Base-by-base conservation (phyloP, 148 eudicot genomes). In the Fagopyrum tataricum region DNA sequence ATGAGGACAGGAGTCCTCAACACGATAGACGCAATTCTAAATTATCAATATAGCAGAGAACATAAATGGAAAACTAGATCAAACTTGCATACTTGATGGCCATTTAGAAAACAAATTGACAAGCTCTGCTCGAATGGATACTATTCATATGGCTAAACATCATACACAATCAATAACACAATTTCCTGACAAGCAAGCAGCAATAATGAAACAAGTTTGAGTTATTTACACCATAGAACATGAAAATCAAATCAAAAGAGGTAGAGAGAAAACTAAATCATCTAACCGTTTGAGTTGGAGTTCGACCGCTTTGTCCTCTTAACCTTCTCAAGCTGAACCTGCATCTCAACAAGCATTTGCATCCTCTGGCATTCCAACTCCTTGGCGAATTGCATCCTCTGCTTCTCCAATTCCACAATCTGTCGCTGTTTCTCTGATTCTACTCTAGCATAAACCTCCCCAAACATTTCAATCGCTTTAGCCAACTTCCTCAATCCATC, bases 331-430 rank as follows among this genome's bases (percentile, higher is more conserved):
- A 90, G 81, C 81, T 90, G 92, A 71, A 90, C 87, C 84, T 85
- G 96, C 78, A 88, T 86, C 59, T 90, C 92, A 81, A 86, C 88
- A 56, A 90, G 84, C 86, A 88, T 80, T 64, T 90, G 92, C 96
- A 90, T 86, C 79, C 96, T 85, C 67, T 90, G 96, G 61, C 87
- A 87, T 81, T 90, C 96, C 84, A 90, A 75, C 72, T 90, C 96
- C 77, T 85, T 90, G 4, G 89, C 86, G 75, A 90, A 88, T 39
- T 86, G 87, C 96, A 90, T 90, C 83, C 89, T 80, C 73, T 86
- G 90, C 77, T 88, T 90, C 81, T 90, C 96, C 84, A 90, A 77
- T 70, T 90, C 96, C 59, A 90, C 77, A 89, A 88, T 73, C 73
- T 90, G 92, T 72, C 83, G 85, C 79, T 88, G 96, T 67, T 90